Evolutionary conservation across 2,329 filamentous ascomycete genomes (phyloP).

Genomic region (Arthrobotrys entomopaga): DNA sequence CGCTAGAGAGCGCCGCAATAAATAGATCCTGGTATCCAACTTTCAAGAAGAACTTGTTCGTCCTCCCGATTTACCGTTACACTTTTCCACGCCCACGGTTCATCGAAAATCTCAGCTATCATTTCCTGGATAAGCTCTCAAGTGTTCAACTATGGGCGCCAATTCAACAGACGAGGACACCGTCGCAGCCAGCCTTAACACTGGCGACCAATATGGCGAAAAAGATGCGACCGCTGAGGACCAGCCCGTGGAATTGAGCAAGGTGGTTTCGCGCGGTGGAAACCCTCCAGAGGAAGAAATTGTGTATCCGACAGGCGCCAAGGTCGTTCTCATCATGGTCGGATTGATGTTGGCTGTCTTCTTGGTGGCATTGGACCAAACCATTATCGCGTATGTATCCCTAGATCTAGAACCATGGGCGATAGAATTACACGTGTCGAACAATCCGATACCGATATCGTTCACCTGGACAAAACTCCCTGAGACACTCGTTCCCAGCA

Average conservation of each 20-base stretch:
- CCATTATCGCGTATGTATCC: constrained; percentile 50
- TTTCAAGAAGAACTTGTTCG: not conserved
- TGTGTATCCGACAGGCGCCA: constrained; percentile 35
- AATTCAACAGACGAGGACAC: constrained; percentile 52
- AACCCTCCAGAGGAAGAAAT: constrained; percentile 38
- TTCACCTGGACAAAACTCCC: not conserved
- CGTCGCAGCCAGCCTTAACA: constrained; percentile 42
- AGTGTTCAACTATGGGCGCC: constrained; percentile 23
- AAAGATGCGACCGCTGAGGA: constrained; percentile 24
- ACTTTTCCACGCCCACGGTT: not conserved
- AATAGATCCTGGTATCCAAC: not conserved
- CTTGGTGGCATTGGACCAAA: constrained; percentile 48
- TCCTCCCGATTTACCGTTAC: not conserved
- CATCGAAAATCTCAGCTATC: not conserved
- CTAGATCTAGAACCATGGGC: not conserved
- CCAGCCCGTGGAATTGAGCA: constrained; percentile 18
- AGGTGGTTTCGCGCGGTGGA: constrained; percentile 46
- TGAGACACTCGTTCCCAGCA: constrained; percentile 8
- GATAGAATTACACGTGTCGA: not conserved
- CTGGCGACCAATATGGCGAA: constrained; percentile 28
- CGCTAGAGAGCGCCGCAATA: not conserved
- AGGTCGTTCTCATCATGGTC: constrained; percentile 35
- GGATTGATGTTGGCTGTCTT: constrained; percentile 52
- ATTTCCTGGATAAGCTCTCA: too few species aligned
- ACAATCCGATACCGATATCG: not conserved